A percentile compares a stretch with the other conserved stretches of the same genome.
phyloP scores from a whole-genome alignment of 306 rosid species.

The Malus asiatica region DNA sequence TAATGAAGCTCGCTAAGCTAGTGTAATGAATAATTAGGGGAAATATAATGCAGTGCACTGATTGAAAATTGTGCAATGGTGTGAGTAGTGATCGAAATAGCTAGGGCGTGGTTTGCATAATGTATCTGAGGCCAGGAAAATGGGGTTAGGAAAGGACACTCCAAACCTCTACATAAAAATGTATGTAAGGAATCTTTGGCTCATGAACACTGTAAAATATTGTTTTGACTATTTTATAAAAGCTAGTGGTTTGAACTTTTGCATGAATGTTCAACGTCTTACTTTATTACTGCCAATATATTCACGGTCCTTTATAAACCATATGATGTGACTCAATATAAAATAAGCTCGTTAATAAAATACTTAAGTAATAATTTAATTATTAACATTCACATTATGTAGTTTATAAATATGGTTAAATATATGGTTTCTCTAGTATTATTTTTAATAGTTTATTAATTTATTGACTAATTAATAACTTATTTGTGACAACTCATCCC shows the following conservation, averaged over 20 bases:
- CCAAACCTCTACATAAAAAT: background rate
- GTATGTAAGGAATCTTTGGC: background rate
- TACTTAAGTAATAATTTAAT: no score
- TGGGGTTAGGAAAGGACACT: background rate
- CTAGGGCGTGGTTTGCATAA: background rate
- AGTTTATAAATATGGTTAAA: no score
- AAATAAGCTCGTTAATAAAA: no score
- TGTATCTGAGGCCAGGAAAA: background rate
- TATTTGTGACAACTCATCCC: no score
- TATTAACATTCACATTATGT: no score
- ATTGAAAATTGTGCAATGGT: background rate
- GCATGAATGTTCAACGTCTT: background rate
- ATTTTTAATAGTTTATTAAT: no score
- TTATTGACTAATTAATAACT: no score
- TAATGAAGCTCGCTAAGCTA: background rate
- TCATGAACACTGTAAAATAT: background rate
- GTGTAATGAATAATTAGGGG: background rate
- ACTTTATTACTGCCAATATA: background rate
- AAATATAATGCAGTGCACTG: background rate
- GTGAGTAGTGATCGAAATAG: background rate
- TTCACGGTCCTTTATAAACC: background rate
- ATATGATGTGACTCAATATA: no score
- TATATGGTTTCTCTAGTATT: no score
- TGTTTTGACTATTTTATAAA: background rate
- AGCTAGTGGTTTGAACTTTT: background rate